Base-by-base conservation (phyloP, 768 basidiomycete genomes). In the Xerocomellus chrysenteron region DNA sequence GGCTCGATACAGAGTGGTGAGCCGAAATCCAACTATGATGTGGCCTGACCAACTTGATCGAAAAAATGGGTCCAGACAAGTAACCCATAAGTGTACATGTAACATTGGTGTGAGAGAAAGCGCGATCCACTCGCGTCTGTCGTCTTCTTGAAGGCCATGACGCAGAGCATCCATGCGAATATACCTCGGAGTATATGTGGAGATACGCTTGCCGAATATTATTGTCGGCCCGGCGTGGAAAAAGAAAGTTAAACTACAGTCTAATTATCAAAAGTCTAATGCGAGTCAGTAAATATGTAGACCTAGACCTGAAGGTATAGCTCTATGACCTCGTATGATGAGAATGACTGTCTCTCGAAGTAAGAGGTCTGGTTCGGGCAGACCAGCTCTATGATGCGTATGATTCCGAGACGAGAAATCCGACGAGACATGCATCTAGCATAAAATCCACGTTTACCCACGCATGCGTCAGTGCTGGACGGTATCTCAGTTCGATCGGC, bases 401-500 rank as follows among this genome's bases (percentile, higher is more conserved):
- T 30, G 84, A 81, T 63, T 93, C 91, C 1, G 87, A 72, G 13
- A 94, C 85, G 40, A 99, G 75, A 65, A 97, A 91, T 16, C 96
- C 96, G 37, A 99, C 89, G 45, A 97, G 77, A 71, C 93, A 98
- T 35, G 85, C 81, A 68, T 98, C 95, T 21, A 99, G 78, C 92
- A 98, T 97, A 64, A 88, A 88, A 49, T 99, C 96, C n/a, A 82
- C 84, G 63, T 93, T 98, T 33, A 99, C 94, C 96, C 96, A 99
- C 4, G 88, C 91, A 71, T 99, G 96, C 0, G 95, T 98, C 24
- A 82, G 73, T 44, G 89, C 96, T 98, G 60, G 35, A 36, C 6
- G 50, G 16, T 3, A 43, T 46, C 19, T 52, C 56, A 64, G 52
- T 47, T 32, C 16, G n/a, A 41, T 10, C 30, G 36, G 43, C 14